Percentiles rank a stretch among this genome's conserved stretches.
Conservation (phyloP, 1,284 basidiomycete genomes). For the Trametes polyzona region DNA sequence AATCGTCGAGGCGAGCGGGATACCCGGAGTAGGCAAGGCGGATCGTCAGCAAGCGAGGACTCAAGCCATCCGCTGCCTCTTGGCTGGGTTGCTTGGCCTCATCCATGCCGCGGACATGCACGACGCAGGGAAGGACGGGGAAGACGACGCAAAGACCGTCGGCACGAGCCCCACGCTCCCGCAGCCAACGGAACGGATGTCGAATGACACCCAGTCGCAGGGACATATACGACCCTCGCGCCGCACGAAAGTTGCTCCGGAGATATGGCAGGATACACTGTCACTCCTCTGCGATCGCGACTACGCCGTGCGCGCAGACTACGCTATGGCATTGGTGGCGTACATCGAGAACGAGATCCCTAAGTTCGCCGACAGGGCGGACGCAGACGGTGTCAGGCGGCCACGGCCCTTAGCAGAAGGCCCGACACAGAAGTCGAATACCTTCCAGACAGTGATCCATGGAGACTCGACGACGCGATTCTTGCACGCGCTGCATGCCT, state of each 20-base stretch:
- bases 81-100: constrained; percentile 76
- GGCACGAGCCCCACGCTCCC: constrained; percentile 28
- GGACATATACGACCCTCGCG: constrained; percentile 44
- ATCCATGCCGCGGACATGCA: constrained; percentile 66
- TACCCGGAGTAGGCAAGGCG: constrained; percentile 50
- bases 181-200: constrained; percentile 16
- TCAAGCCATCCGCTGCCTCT: constrained; percentile 74
- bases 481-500: constrained; percentile 78
- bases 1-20: constrained; percentile 67
- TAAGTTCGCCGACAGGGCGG: constrained; percentile 53
- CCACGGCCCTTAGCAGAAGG: constrained; percentile 47
- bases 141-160: constrained; percentile 27
- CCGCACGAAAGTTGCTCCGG: constrained; percentile 76
- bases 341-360: constrained; percentile 81
- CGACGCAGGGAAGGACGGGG: constrained; percentile 38
- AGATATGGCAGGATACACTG: constrained; percentile 89
- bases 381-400: constrained; percentile 49
- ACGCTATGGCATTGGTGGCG: constrained; percentile 69
- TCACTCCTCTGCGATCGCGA: constrained; percentile 81
- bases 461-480: constrained; percentile 73
- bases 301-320: constrained; percentile 75
- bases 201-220: constrained; percentile 14
- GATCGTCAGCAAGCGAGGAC: constrained; percentile 53
- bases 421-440: constrained; percentile 49
- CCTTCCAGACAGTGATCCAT: constrained; percentile 53